Evolutionary conservation across 768 basidiomycete genomes (phyloP), one percentile per base, ranked within the genome.

Genomic region (Strobilomyces dryophilus): DNA sequence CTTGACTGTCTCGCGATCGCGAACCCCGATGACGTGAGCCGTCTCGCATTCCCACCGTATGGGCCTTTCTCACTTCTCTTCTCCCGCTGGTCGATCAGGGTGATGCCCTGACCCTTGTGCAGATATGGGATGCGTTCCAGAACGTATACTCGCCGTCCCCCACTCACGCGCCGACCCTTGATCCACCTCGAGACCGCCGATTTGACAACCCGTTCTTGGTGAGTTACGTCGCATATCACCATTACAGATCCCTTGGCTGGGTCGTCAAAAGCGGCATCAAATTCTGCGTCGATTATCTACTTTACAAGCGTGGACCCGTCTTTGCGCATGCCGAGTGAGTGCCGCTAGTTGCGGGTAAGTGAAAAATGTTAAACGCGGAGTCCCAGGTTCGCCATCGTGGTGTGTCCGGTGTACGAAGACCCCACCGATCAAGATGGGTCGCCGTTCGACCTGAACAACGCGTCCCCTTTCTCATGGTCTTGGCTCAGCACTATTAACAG

Each of bases 401-500:
- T 95, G 18, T 83, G 92, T 55, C 95, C 97, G 0, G 85, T 87
- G 3, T 98, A 98, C 62, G 87, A 92, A 73, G 89, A 95, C 60
- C 79, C 82, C 0, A 72, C 75, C 45, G 95, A 98, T 66, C 79
- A 80, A 54, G 71, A 75, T 21, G 66, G 76, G 0, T 92, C 89
- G 4, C 79, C 82, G 0, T 81, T 86, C 59, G 68, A 78, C 21
- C 73, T 90, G 2, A 79, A 80, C 53, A 89, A 91, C 50, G 71
- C 80, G 2, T 72, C 79, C 18, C 89, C 89, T 2, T 89, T 91
- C 63, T 75, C 85, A 10, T 99, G 97, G 97, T 81, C 90, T 12
- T 98, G 94, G 95, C 79, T 99, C 27, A 93, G 92, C 70, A 99
- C 97, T 1, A 81, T 99, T 56, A 98, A 97, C 66, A 84, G 97